Base-by-base conservation (phyloP, 1,284 basidiomycete species). In the Phellopilus nigrolimitatus region DNA sequence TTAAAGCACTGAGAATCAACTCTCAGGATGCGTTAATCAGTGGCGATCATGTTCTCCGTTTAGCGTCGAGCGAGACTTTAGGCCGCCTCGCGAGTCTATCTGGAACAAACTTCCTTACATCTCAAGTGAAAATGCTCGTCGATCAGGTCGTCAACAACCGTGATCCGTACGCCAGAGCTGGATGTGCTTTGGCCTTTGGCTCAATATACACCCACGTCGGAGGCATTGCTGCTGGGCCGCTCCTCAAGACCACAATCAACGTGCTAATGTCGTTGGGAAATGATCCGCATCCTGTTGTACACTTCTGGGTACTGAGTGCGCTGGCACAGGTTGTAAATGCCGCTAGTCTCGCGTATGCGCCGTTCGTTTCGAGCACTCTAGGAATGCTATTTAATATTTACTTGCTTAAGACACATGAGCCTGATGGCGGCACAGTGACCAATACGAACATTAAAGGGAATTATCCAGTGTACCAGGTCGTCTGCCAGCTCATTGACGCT, bases 81-180 rank as follows among this genome's bases (percentile, higher is more conserved):
- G 97, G 97, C 13, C 82, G 91, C 21, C 71, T 99, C 2, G 88
- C 91, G 1, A 87, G 84, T 53, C 71, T 97, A 10, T 91, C 89
- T 0, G 92, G 88, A 13, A 92, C 86, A 5, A 81, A 78, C 37
- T 95, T 95, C 71, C 74, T 98, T 49, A 89, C 91, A 0, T 79
- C 76, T 25, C 91, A 97, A 66, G 88, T 95, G 56, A 97, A 97
- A 64, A 85, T 84, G 60, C 76, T 97, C 8, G 93, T 99, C 4
- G 91, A 97, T 60, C 90, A 95, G 62, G 90, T 99, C n/a, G 92
- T 99, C 54, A 91, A 79, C 66, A 97, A 99, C 66, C 88, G 95
- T 8, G 89, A 97, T 64, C 95, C 97, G 0, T 82, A 93, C 59
- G 88, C 86, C 10, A 84, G 97, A 22, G 94, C 95, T 4, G 97